These are phyloP conservation scores for Sporothrix brunneoviolacea DNA, from an alignment of 2,329 filamentous ascomycete genomes.

Conservation along the genomic window DNA sequence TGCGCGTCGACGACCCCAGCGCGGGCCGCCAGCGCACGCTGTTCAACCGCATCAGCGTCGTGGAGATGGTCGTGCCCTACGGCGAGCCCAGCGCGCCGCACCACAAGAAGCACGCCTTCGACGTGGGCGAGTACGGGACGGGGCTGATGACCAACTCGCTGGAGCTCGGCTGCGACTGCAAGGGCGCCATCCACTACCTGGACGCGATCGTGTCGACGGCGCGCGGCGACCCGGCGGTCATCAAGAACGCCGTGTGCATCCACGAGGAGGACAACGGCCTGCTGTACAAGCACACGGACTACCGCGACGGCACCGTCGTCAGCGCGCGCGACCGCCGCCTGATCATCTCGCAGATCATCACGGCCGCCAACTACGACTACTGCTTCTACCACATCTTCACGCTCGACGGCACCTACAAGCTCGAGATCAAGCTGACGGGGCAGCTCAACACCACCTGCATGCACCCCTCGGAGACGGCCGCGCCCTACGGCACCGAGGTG, in stretches of 20 bases:
- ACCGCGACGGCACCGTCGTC: constrained; percentile 80
- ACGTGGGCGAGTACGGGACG: constrained; percentile 66
- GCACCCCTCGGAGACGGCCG: constrained; percentile 69
- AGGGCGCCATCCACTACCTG: constrained; percentile 85
- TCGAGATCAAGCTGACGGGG: constrained; percentile 85
- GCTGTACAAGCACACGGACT: constrained; percentile 90
- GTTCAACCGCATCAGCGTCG: constrained; percentile 82
- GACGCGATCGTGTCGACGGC: constrained; percentile 79
- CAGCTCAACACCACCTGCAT: constrained; percentile 89
- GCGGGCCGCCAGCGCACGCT: constrained; percentile 69
- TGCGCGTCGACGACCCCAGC: constrained; percentile 67
- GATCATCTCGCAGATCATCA: constrained; percentile 86
- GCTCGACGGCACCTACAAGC: constrained; percentile 85
- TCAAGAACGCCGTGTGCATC: constrained; percentile 93
- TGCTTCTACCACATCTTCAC: constrained; percentile 26
- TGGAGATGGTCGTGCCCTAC: constrained; percentile 92
- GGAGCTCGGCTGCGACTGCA: constrained; percentile 74
- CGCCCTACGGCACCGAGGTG: constrained; percentile 87
- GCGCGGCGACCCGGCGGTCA: constrained; percentile 65
- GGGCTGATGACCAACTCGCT: constrained; percentile 80
- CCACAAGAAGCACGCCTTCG: constrained; percentile 75
- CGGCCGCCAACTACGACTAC: constrained; percentile 94
- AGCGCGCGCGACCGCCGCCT: constrained; percentile 82
- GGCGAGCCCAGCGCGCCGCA: constrained; percentile 75
- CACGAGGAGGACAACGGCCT: constrained; percentile 92